Evolutionary conservation across 202 grass and related monocot genomes (phyloP), one percentile per base, ranked within the genome.

Genomic region (Eragrostis tef): DNA sequence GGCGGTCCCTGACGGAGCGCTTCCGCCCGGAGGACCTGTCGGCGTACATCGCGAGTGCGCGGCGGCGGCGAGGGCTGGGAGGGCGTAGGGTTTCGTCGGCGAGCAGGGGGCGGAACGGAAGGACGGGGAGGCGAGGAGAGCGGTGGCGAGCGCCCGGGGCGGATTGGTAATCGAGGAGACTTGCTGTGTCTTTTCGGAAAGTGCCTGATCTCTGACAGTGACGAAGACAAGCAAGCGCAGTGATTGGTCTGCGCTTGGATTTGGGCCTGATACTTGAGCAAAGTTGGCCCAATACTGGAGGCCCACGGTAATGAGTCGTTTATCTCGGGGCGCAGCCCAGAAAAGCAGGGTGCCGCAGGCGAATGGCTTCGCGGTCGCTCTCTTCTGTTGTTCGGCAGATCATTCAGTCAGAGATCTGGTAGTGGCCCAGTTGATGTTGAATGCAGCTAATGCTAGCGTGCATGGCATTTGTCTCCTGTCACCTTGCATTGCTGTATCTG

Each of bases 1-100:
- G 86, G 63, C 88, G 91, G 59, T 94, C 91, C 86, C 47, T 89
- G 63, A 94, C 65, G 57, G 91, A 91, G 16, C 88, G 78, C 80
- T 94, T 94, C 77, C 80, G 49, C 15, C 86, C 77, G 27, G 80
- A 79, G 64, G 21, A 4, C 48, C 71, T 73, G 73, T 94, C 84
- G 15, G 91, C 81, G 83, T 94, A 91, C 88, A 94, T 94, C 50
- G 44, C 16, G 22, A 9, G 16, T 4, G 75, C 14, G 34, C 26
- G 17, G 46, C 31, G n/a, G 43, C 25, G 73, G 27, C 25, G 51
- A 47, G 70, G 68, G 67, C 41, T 78, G 27, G 27, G 52, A 21
- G 52, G 19, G 44, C 79, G 85, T 87, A 87, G 86, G 91, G 83
- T 90, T 88, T 75, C 71, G 48, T 70, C 63, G 58, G 73, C 49